A percentile compares a stretch with the other conserved stretches of the same genome.
Evolutionary conservation across 2,329 filamentous ascomycete genomes (phyloP).

Genomic region (Tolypocladium tropicale): DNA sequence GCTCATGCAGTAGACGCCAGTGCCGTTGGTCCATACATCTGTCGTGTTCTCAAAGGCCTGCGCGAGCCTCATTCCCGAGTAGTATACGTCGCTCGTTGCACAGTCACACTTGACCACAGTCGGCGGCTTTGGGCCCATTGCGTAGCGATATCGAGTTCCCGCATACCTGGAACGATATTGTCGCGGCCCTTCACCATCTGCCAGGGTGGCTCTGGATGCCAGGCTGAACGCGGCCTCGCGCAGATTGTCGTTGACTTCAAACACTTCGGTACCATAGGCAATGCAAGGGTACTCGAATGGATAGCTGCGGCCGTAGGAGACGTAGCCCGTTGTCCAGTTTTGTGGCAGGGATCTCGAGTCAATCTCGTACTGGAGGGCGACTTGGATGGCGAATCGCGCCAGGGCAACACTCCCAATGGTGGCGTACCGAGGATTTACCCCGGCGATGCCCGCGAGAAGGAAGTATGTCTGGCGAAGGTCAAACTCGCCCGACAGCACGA

Average conservation of each 20-base stretch:
- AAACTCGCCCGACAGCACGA: conserved; percentile 52
- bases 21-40: conserved; percentile 54
- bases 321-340: conserved; percentile 58
- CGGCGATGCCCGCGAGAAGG: conserved; percentile 61
- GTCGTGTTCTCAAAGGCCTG: conserved; percentile 58
- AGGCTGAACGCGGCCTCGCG: conserved; percentile 41
- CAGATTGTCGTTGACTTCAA: conserved; percentile 52
- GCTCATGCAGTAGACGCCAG: conserved; percentile 57
- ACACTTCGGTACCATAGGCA: conserved; percentile 60
- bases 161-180: conserved; percentile 46
- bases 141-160: conserved; percentile 26
- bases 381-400: conserved; percentile 60
- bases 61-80: conserved; percentile 48
- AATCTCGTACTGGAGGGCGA: conserved; percentile 67
- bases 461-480: conserved; percentile 61
- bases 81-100: conserved; percentile 65
- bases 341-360: conserved; percentile 57
- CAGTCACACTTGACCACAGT: conserved; percentile 54
- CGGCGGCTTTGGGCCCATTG: conserved; percentile 35
- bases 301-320: conserved; percentile 47
- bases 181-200: conserved; percentile 36
- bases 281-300: conserved; percentile 47
- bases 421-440: conserved; percentile 58
- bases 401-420: conserved; percentile 60
- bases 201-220: conserved; percentile 40